A percentile compares a stretch with the other conserved stretches of the same genome.
Conservation (phyloP, 371 early-diverging fungal species). For the Smittium culicis region DNA sequence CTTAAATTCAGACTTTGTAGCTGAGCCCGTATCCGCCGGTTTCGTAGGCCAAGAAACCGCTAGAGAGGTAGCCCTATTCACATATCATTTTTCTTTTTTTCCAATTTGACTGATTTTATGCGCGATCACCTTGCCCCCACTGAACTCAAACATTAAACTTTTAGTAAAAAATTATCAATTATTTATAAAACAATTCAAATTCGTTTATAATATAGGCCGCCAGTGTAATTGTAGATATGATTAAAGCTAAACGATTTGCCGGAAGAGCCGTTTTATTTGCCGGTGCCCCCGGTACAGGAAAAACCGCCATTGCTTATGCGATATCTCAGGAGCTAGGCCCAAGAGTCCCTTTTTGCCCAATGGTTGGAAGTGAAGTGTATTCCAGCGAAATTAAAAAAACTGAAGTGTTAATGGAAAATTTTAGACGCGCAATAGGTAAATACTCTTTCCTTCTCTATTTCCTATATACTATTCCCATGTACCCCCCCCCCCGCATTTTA, state of each 20-base stretch:
- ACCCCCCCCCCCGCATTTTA: too few relatives aligned
- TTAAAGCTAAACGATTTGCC: constrained; percentile 91
- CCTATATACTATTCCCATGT: too few relatives aligned
- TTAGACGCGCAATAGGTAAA: constrained; percentile 78
- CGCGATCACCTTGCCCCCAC: too few relatives aligned
- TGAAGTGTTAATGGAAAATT: constrained; percentile 97
- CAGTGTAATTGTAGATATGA: constrained; percentile 85
- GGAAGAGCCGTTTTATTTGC: constrained; percentile 91
- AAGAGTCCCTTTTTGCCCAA: constrained; percentile 96
- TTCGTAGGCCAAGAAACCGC: constrained; percentile 95
- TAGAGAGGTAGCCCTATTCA: constrained; percentile 88
- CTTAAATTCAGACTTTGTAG: constrained; percentile 67
- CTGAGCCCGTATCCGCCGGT: constrained; percentile 73
- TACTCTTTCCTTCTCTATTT: neutral
- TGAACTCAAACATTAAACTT: neutral
- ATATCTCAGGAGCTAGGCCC: constrained; percentile 91
- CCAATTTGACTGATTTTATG: too few relatives aligned
- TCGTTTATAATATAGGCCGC: constrained; percentile 47
- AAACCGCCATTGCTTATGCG: constrained; percentile 84
- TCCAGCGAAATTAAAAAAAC: constrained; percentile 97
- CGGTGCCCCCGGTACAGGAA: constrained; percentile 96
- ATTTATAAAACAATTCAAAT: neutral
- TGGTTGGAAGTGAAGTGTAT: constrained; percentile 96
- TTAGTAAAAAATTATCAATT: neutral
- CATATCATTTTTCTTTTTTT: too few relatives aligned